Evolutionary conservation across 805 yeast species (phyloP).

Genomic region (Ogataea polymorpha): DNA sequence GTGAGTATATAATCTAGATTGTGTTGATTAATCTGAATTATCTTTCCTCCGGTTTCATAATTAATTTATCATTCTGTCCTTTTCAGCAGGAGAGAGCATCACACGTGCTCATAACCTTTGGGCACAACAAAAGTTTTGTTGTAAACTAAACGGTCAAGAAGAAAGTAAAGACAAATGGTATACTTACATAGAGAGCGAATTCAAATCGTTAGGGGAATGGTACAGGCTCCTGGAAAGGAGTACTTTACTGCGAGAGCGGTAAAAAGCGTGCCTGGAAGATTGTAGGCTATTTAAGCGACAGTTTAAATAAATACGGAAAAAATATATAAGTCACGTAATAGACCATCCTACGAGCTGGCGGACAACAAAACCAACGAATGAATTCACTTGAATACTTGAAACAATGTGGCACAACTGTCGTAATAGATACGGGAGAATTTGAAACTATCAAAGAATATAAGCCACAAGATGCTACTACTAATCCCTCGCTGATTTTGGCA

Average conservation of each 20-base stretch:
- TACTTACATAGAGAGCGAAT: too few species aligned
- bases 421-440: conserved; percentile 98
- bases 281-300: too few species aligned
- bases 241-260: too few species aligned
- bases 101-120: conserved; percentile 5
- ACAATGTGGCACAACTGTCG: conserved; percentile 92
- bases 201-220: too few species aligned
- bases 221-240: too few species aligned
- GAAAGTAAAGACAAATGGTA: too few species aligned
- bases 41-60: conserved; percentile 1
- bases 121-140: background rate
- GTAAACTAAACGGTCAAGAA: background rate
- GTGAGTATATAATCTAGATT: background rate
- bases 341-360: too few species aligned
- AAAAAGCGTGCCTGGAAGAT: too few species aligned
- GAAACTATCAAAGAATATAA: conserved; percentile 95
- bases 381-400: conserved; percentile 88
- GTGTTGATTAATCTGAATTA: background rate
- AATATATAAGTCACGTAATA: too few species aligned
- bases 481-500: conserved; percentile 95
- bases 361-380: conserved; percentile 3
- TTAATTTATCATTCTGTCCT: conserved; percentile 7
- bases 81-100: background rate
- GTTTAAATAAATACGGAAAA: too few species aligned
- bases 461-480: conserved; percentile 99